These are phyloP conservation scores for Russula compacta DNA, from an alignment of 768 basidiomycete genomes.

Conservation along the genomic window DNA sequence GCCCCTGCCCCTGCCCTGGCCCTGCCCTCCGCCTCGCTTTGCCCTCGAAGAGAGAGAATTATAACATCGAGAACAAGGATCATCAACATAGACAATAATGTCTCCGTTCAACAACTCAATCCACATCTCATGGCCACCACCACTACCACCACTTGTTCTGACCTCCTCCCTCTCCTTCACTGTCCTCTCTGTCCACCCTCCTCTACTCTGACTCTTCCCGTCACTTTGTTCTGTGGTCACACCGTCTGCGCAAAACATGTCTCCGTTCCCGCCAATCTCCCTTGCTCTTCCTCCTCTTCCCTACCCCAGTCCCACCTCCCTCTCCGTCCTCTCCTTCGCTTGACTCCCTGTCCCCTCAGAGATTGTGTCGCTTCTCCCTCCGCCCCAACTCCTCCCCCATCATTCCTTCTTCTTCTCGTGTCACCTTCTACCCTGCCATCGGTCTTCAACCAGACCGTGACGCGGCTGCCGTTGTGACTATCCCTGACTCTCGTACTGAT, in stretches of 20 bases:
- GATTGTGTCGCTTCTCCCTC: slow-evolving; percentile 25
- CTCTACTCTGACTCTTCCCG: slow-evolving; percentile 34
- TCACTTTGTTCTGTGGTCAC: slow-evolving; percentile 74
- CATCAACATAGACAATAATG: slow-evolving; percentile 13
- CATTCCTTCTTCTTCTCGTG: slow-evolving; percentile 35
- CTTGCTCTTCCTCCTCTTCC: background rate
- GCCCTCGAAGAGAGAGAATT: background rate
- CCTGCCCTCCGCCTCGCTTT: background rate
- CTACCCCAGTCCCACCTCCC: slow-evolving; percentile 20
- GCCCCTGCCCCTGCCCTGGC: background rate
- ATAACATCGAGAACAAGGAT: slow-evolving; percentile 2
- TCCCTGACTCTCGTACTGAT: slow-evolving; percentile 31
- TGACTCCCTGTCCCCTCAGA: slow-evolving; percentile 29
- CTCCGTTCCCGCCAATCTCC: slow-evolving; percentile 15
- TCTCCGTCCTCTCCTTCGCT: background rate
- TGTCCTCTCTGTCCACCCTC: slow-evolving; percentile 47
- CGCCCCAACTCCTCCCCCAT: slow-evolving; percentile 25
- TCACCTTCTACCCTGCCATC: slow-evolving; percentile 31
- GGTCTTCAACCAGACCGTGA: slow-evolving; percentile 10
- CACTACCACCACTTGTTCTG: slow-evolving; percentile 4
- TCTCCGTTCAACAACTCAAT: slow-evolving; percentile 3
- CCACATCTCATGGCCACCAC: slow-evolving; percentile 7
- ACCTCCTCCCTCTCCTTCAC: slow-evolving; percentile 33
- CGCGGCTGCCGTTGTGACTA: slow-evolving; percentile 13
- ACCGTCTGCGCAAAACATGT: slow-evolving; percentile 50